Evolutionary conservation across 2,329 filamentous ascomycete species (phyloP), one percentile per base, ranked within the genome.

Genomic region (Aspergillus glaucus): DNA sequence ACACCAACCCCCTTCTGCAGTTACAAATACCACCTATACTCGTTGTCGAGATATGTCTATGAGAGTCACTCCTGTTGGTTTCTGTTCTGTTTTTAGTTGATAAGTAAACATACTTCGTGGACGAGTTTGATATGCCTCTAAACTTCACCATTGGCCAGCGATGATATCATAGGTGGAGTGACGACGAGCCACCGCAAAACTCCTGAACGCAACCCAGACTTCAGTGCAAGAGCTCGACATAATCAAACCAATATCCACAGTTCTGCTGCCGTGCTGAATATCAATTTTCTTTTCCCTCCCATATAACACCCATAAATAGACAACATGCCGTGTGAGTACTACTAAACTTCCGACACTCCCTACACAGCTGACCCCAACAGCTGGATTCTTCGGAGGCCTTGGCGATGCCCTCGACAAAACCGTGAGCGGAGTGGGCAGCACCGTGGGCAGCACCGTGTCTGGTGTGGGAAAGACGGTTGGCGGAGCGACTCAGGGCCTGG

Each of bases 401-500:
- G 55, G 55, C 24, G 57, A 63, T 41, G 62, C 59, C 30, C 26
- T 64, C 14, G 61, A 61, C 40, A 61, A 62, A 37, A 62, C 62
- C 22, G 59, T 64, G 24, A 58, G 60, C 49, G 67, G 66, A 46
- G 54, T 67, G 9, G 65, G 64, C 37, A 61, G 61, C 53, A 66
- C 64, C 2, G 45, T 63, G 2, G 63, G 64, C 36, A 42, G 26
- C 26, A 51, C 57, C 4, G 60, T 65, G 17, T 52, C 60, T 9
- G 61, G 63, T 17, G 48, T 68, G 4, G 63, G 64, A 15, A 61
- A 60, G 46, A 68, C 66, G 3, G 65, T 67, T 9, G 66, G 66
- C 30, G 59, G 62, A 45, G 61, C 62, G 46, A 67, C 66, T 19
- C 57, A 64, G 15, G 60, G 60, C 1, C 42, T 64, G 28, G 62